phyloP scores from a whole-genome alignment of 768 basidiomycete genomes.

The Russula sp. region DNA sequence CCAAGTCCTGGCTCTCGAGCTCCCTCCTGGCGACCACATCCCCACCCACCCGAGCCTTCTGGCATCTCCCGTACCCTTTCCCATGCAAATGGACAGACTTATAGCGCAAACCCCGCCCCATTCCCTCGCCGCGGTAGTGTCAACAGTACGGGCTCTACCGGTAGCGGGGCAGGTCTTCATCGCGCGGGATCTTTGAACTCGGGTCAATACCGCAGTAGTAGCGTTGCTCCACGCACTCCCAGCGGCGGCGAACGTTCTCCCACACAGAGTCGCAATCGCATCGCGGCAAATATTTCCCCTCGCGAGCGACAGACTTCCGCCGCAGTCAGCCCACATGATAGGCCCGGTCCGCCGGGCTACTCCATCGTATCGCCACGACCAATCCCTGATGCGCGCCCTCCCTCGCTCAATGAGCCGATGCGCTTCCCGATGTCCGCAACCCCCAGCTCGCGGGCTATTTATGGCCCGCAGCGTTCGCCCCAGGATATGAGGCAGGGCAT shows the following conservation, averaged over 20 bases:
- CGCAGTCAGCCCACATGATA: slow-evolving; percentile 20
- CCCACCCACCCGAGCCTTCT: slow-evolving; percentile 10
- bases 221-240: slow-evolving; percentile 17
- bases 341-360: slow-evolving; percentile 12
- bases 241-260: not conserved
- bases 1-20: slow-evolving; percentile 11
- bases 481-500: slow-evolving; percentile 12
- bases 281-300: not conserved
- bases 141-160: slow-evolving; percentile 17
- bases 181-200: slow-evolving; percentile 12
- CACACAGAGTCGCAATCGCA: slow-evolving; percentile 23
- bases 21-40: not conserved
- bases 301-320: slow-evolving; percentile 21
- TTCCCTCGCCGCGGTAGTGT: slow-evolving; percentile 30
- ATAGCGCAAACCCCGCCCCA: slow-evolving; percentile 32
- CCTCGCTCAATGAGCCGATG: slow-evolving; percentile 8
- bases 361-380: slow-evolving; percentile 8
- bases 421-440: slow-evolving; percentile 23
- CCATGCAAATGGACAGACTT: slow-evolving; percentile 35
- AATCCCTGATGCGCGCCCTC: slow-evolving; percentile 18
- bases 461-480: too few relatives aligned
- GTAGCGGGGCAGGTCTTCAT: slow-evolving; percentile 24
- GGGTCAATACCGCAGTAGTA: slow-evolving; percentile 10
- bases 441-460: not conserved
- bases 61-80: slow-evolving; percentile 19